Evolutionary conservation across 2,329 filamentous ascomycete genomes (phyloP).

Genomic region (Fonsecaea erecta): DNA sequence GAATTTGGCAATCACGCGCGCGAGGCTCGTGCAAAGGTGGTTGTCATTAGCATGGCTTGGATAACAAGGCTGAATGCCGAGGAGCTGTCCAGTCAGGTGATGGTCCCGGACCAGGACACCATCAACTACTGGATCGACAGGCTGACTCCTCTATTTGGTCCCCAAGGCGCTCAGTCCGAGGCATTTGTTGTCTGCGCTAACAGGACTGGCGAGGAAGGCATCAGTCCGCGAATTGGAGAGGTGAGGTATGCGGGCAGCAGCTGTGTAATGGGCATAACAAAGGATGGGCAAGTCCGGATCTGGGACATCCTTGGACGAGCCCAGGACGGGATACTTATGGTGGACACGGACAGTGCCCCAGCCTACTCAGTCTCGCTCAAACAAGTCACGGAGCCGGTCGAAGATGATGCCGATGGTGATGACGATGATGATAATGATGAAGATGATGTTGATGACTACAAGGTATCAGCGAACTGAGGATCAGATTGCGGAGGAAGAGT

Average conservation of each 20-base stretch:
- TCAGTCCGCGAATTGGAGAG: conserved; percentile 44
- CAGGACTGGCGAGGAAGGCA: conserved; percentile 49
- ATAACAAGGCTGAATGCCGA: conserved; percentile 56
- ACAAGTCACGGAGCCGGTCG: neutral
- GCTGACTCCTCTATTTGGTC: conserved; percentile 57
- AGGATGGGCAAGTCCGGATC: conserved; percentile 46
- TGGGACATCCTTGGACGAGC: conserved; percentile 53
- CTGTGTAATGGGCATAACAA: conserved; percentile 46
- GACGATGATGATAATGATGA: neutral
- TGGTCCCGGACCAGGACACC: conserved; percentile 62
- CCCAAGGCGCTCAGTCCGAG: conserved; percentile 39
- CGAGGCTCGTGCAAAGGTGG: conserved; percentile 53
- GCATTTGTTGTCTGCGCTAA: conserved; percentile 55
- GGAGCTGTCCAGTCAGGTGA: conserved; percentile 52
- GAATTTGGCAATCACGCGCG: conserved; percentile 65
- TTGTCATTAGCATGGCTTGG: conserved; percentile 69
- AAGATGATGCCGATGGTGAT: neutral
- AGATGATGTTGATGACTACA: neutral
- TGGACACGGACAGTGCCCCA: conserved; percentile 50
- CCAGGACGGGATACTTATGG: conserved; percentile 53
- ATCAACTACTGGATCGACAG: conserved; percentile 67
- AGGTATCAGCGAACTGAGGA: conserved; percentile 5
- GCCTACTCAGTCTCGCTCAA: conserved; percentile 33
- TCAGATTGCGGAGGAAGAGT: neutral
- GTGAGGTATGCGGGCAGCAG: conserved; percentile 57